phyloP scores from a whole-genome alignment of 139 green algal genomes.

The Pleodorina starrii region DNA sequence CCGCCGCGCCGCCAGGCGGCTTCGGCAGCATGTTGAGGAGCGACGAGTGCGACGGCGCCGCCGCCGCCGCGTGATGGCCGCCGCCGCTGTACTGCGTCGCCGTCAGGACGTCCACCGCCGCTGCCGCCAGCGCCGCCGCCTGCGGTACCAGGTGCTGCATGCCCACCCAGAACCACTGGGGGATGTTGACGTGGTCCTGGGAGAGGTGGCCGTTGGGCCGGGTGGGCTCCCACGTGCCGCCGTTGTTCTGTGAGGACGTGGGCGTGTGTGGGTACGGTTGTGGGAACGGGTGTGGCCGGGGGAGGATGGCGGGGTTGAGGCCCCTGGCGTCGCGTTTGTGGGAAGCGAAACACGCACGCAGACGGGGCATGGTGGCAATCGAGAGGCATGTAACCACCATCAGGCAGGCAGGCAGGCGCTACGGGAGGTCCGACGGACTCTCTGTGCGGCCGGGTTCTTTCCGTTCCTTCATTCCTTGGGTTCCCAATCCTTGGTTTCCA shows the following conservation, averaged over 20 bases:
- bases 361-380: no score
- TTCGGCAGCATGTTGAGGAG: constrained; percentile 17
- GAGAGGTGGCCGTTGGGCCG: not conserved
- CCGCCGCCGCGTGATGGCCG: no score
- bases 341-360: no score
- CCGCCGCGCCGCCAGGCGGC: not conserved
- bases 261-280: not conserved
- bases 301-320: no score
- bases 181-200: constrained; percentile 39
- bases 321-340: no score
- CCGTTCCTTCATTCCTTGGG: no score
- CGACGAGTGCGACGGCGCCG: not conserved
- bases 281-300: not conserved
- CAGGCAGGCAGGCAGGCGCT: no score
- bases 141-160: constrained; percentile 37
- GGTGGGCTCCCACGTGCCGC: constrained; percentile 37
- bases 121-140: not conserved
- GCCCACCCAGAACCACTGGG: constrained; percentile 36
- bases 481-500: no score
- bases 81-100: not conserved
- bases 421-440: no score
- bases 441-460: no score
- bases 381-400: no score
- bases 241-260: constrained; percentile 26
- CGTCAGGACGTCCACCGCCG: constrained; percentile 5